Evolutionary conservation across 2,329 filamentous ascomycete species (phyloP).

Genomic region (Claviceps sp.): DNA sequence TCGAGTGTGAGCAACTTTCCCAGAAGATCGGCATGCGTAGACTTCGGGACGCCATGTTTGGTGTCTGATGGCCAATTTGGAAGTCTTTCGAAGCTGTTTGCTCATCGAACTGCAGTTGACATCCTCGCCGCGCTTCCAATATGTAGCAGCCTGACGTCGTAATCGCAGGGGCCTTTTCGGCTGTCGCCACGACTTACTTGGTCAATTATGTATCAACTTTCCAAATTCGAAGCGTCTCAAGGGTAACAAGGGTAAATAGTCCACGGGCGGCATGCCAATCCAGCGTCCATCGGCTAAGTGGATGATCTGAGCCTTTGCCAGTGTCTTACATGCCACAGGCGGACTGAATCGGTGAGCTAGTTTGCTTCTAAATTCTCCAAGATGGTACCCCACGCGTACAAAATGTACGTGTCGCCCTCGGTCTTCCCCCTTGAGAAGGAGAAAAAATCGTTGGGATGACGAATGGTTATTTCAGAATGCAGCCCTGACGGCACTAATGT

Average conservation of each 20-base stretch:
- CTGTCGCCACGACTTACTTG: not conserved
- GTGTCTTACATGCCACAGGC: slow-evolving; percentile 6
- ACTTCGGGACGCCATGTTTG: too few relatives aligned
- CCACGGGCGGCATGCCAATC: not conserved
- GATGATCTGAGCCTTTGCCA: slow-evolving; percentile 2
- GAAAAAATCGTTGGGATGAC: not conserved
- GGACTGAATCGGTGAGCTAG: not conserved
- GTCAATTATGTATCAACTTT: not conserved
- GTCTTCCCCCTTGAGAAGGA: not conserved
- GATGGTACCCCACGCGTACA: not conserved
- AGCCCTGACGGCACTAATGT: not conserved
- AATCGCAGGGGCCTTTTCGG: not conserved
- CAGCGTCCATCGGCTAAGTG: not conserved
- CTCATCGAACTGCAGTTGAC: too few relatives aligned
- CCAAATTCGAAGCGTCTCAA: not conserved
- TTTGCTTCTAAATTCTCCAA: not conserved
- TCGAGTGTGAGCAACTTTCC: too few relatives aligned
- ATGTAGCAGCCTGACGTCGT: not conserved
- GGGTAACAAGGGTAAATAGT: not conserved
- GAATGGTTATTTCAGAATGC: not conserved
- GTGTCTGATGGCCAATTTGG: too few relatives aligned
- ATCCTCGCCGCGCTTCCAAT: not conserved
- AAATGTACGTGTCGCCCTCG: not conserved
- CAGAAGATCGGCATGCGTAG: too few relatives aligned
- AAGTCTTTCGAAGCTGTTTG: too few relatives aligned